phyloP scores from a whole-genome alignment of 2,329 filamentous ascomycete species.

The Zymoseptoria crescenta region DNA sequence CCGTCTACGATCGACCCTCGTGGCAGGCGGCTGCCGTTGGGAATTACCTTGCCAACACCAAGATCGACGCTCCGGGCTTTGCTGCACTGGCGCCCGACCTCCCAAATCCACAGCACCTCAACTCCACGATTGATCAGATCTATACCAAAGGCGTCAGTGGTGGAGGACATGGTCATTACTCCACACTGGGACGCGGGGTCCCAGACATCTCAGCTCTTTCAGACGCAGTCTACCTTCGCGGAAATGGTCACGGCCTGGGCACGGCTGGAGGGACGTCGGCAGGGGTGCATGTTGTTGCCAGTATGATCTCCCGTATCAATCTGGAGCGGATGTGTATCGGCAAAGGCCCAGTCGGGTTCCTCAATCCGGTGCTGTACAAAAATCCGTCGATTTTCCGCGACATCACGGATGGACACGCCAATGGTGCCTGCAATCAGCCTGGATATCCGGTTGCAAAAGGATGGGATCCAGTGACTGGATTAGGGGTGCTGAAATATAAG shows the following conservation, averaged over 20 bases:
- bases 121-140: conserved; percentile 3
- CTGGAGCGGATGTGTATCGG: conserved; percentile 18
- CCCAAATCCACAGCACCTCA: neutral
- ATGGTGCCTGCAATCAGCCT: neutral
- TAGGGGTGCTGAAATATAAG: conserved; percentile 11
- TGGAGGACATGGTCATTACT: conserved; percentile 12
- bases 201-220: conserved; percentile 34
- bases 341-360: conserved; percentile 26
- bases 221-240: conserved; percentile 29
- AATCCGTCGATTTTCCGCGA: neutral
- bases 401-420: neutral
- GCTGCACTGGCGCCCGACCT: neutral
- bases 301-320: conserved; percentile 23
- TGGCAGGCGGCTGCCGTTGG: neutral
- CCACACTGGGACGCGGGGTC: conserved; percentile 25
- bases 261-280: conserved; percentile 19
- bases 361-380: conserved; percentile 24
- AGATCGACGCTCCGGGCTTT: neutral
- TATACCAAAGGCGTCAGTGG: conserved; percentile 7
- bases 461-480: conserved; percentile 17
- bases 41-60: neutral
- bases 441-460: conserved; percentile 11
- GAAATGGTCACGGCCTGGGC: neutral
- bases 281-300: conserved; percentile 22
- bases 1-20: neutral